Base-by-base conservation (phyloP, 2,329 filamentous ascomycete genomes). In the Thermoascus crustaceus region DNA sequence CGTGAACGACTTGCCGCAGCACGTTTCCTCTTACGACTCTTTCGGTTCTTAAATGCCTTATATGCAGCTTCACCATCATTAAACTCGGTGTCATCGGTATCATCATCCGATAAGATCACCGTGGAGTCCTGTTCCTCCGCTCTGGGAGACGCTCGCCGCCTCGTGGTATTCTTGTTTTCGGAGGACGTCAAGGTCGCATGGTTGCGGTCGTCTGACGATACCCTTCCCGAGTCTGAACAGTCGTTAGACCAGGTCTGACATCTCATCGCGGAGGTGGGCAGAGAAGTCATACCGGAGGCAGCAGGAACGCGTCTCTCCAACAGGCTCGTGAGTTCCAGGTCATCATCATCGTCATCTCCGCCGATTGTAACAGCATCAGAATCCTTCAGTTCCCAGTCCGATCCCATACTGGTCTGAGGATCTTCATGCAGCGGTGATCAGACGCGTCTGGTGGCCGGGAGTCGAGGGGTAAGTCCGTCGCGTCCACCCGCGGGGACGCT, bases 1-100 rank as follows among this genome's bases (percentile, higher is more conserved):
- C 62, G 69, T 8, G 61, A 46, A 10, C 68, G 72, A 18, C 65
- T 66, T 16, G 68, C 68, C 2, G 66, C 65, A 4, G 58, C 58
- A 32, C 67, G 67, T 46, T 75, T 75, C 23, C 72, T 66, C 46
- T 76, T 73, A 0, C 63, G 54, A 0, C 63, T 63, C 40, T 72
- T 76, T 30, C 73, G 67, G 33, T 76, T 75, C 51, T 80, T 81
- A 54, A 78, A 80, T n/a, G 71, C 68, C 25, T 74, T 63, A 43
- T 85, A 85, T 5, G 71, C 69, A 7, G 55, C 48, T 42, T 60
- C 56, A 29, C 60, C 58, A 45, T 60, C 58, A 32, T 61, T 60
- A 35, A 63, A 59, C 3, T 52, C 50, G n/a, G 49, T 47, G 35
- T 51, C 48, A 20, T 58, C 52, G 31, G 47, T 53, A 25, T 50